Percentiles rank a stretch among this genome's conserved stretches.
Evolutionary conservation across 2,329 filamentous ascomycete genomes (phyloP).

Genomic region (Thelonectria blattea): DNA sequence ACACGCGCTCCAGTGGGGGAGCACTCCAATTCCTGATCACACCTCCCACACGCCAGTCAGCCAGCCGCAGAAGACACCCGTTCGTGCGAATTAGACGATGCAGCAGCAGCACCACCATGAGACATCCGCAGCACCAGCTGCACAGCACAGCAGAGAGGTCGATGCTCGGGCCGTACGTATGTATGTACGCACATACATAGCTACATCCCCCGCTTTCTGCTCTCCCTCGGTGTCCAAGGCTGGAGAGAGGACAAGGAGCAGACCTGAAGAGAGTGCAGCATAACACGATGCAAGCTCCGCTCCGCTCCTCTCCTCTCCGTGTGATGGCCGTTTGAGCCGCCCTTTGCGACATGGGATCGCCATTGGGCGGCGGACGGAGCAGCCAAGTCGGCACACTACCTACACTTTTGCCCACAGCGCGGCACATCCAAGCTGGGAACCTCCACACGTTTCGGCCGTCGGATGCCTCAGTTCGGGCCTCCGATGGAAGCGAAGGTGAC

Average conservation of each 20-base stretch:
- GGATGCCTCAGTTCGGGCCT: slow-evolving; percentile 4
- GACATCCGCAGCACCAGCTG: slow-evolving; percentile 8
- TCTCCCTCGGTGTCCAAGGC: slow-evolving; percentile 4
- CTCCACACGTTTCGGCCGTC: slow-evolving; percentile 6
- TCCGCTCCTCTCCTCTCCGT: slow-evolving; percentile 14
- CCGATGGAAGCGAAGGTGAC: slow-evolving; percentile 1
- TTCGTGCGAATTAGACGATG: slow-evolving; percentile 27
- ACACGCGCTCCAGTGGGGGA: slow-evolving; percentile 22
- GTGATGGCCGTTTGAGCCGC: slow-evolving; percentile 29
- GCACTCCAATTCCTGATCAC: slow-evolving; percentile 5
- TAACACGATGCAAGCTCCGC: slow-evolving; percentile 15
- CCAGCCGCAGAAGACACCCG: slow-evolving; percentile 13
- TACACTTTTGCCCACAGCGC: slow-evolving; percentile 6
- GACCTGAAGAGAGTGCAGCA: slow-evolving; percentile 4
- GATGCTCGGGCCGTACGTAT: slow-evolving; percentile 4
- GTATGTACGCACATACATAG: background rate
- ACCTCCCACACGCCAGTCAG: slow-evolving; percentile 12
- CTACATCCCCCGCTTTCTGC: slow-evolving; percentile 13
- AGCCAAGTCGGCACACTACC: background rate
- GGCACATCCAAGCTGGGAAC: background rate
- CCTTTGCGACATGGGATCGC: slow-evolving; percentile 28
- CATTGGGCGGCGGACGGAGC: slow-evolving; percentile 14
- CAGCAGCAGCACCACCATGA: slow-evolving; percentile 5
- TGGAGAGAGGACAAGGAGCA: slow-evolving; percentile 9
- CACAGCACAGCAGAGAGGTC: slow-evolving; percentile 4